Base-by-base conservation (phyloP, 768 basidiomycete genomes). In the Hericium erinaceus region DNA sequence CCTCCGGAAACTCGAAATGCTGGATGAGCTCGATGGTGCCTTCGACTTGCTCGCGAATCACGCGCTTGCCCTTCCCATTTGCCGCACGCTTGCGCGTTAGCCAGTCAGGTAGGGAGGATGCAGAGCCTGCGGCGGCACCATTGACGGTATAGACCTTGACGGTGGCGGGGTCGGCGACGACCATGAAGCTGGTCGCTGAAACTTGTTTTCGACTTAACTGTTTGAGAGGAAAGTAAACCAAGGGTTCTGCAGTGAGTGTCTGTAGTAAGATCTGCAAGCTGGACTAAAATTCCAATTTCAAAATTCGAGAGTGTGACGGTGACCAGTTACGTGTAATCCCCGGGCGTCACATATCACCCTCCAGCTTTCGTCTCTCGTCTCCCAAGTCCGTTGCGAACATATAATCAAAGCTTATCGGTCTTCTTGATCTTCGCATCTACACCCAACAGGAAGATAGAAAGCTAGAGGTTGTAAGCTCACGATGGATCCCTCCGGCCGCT, bases 131-230 rank as follows among this genome's bases (percentile, higher is more conserved):
- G 5, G 87, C 80, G 10, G 92, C 85, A 18, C 95, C 95, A 66
- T 98, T 98, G 65, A 98, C 94, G 20, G 94, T 97, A 76, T 98
- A 98, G 40, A 95, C 90, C 69, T 87, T 92, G 61, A 88, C 84
- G 56, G 75, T 68, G 62, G 66, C 71, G 52, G 74, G 68, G 59
- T 75, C 75, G 12, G 65, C 40, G 37, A 57, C 57, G 22, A 55
- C 55, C 54, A 58, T 55, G 39, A 51, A 48, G 46, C 9, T 48
- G 12, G 46, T 10, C 33, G 33, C 33, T 33, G 33, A 9, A 33
- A 33, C 33, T 33, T 33, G 33, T 33, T 10, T 33, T 33, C 33
- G 33, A 10, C 8, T 33, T 33, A 8, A 33, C 33, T 5, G 22
- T 22, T 22, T 33, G 28, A 33, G 28, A 46, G 20, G 7, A 46